A percentile compares a stretch with the other conserved stretches of the same genome.
phyloP scores from a whole-genome alignment of 306 rosid species.

The Betula pendula region DNA sequence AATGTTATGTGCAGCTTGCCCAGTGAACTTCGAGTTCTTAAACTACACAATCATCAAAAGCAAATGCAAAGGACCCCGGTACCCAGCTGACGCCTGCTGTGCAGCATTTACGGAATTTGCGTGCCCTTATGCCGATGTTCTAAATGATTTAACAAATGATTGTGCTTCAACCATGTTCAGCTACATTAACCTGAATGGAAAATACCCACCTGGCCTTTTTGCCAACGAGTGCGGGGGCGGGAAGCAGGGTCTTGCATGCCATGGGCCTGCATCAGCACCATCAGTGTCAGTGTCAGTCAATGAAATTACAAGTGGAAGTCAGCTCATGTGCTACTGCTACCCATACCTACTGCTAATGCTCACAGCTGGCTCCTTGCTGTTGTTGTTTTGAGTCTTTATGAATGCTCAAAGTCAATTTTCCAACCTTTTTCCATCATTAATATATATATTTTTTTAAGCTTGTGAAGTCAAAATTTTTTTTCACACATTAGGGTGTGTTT shows the following conservation, averaged over 20 bases:
- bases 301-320: slow-evolving; percentile 28
- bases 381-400: slow-evolving; percentile 36
- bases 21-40: slow-evolving; percentile 81
- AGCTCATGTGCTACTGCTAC: slow-evolving; percentile 21
- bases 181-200: slow-evolving; percentile 85
- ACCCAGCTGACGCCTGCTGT: slow-evolving; percentile 61
- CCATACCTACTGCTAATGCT: slow-evolving; percentile 45
- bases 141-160: slow-evolving; percentile 72
- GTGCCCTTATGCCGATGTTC: slow-evolving; percentile 64
- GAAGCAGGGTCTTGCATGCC: slow-evolving; percentile 68
- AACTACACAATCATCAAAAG: slow-evolving; percentile 83
- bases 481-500: neutral
- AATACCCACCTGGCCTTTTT: slow-evolving; percentile 94
- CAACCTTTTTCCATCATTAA: neutral
- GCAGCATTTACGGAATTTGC: slow-evolving; percentile 69
- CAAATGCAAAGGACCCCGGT: slow-evolving; percentile 87
- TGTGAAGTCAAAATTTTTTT: slow-evolving; percentile 18
- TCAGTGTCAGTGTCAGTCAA: too few relatives aligned
- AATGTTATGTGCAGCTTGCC: slow-evolving; percentile 72
- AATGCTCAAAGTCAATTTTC: slow-evolving; percentile 7
- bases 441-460: slow-evolving; percentile 26
- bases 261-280: slow-evolving; percentile 70
- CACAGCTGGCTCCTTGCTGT: slow-evolving; percentile 36
- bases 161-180: slow-evolving; percentile 96
- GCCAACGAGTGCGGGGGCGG: slow-evolving; percentile 70